Percentiles rank a stretch among this genome's conserved stretches.
Conservation (phyloP, 2,329 filamentous ascomycete species). For the Lomentospora prolificans region DNA sequence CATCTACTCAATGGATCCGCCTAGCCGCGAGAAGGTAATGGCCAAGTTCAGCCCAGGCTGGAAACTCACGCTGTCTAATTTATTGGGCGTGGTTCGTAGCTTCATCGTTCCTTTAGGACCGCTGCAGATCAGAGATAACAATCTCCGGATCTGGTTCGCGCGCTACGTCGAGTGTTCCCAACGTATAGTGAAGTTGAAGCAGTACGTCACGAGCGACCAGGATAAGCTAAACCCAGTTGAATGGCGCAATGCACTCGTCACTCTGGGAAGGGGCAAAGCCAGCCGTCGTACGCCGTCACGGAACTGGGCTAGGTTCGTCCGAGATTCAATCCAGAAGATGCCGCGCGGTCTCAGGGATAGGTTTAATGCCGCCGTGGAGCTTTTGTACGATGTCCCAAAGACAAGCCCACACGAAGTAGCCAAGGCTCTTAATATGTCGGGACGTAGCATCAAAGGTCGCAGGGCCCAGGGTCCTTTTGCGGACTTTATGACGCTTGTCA, state of each 20-base stretch:
- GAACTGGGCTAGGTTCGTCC: background rate
- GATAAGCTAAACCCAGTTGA: background rate
- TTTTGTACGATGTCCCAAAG: background rate
- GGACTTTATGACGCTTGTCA: too few species aligned
- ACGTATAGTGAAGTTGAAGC: background rate
- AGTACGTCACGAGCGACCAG: background rate
- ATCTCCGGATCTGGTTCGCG: background rate
- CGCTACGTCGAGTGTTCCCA: background rate
- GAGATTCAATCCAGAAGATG: background rate
- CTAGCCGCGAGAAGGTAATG: background rate
- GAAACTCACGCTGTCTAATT: background rate
- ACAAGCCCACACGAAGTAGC: too few species aligned
- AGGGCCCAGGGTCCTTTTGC: too few species aligned
- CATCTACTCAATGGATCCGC: slow-evolving; percentile 11
- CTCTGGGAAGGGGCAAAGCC: background rate
- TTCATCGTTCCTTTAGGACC: background rate
- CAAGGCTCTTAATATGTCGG: too few species aligned
- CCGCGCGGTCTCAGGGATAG: too few species aligned
- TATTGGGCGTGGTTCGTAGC: background rate
- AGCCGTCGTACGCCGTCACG: background rate
- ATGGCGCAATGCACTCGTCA: background rate
- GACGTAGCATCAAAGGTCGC: too few species aligned
- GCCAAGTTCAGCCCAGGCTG: background rate
- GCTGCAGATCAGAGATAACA: background rate
- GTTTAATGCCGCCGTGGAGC: background rate